Base-by-base conservation (phyloP, 805 yeast species). In the Saturnispora diversa region DNA sequence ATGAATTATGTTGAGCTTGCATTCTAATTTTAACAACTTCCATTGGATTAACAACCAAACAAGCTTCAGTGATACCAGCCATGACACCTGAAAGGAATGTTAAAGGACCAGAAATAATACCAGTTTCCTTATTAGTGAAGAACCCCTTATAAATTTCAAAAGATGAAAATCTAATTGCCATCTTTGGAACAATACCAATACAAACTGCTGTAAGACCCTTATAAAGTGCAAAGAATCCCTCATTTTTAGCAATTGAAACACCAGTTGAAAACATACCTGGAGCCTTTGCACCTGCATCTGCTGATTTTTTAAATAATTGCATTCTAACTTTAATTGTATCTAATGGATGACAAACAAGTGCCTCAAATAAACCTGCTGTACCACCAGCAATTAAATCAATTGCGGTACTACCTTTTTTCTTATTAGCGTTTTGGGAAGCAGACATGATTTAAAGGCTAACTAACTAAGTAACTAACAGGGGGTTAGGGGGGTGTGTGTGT, bases 121-220 rank as follows among this genome's bases (percentile, higher is more conserved):
- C 82, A 40, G 84, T 75, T 38, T 69, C 69, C 37, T 63, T 60
- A 44, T 77, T 74, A 27, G 75, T 73, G 48, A 90, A 70, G 43
- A 76, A 60, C 10, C 78, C 69, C 64, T 94, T 80, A 69, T 82
- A 85, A 55, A 78, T 80, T 65, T 90, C 97, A 60, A 87, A 90
- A 3, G 97, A 84, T 31, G 95, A 82, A 68, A 90, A 90, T 58
- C 98, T 74, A 50, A 90, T 84, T 26, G 96, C 97, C 98, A 90
- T 90, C 61, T 90, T 90, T 43, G 98, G 98, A 39, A 90, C 95
- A 55, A 90, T 90, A 44, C 98, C 98, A 57, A 90, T 84, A 44
- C 87, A 84, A 44, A 90, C 98, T 17, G 98, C 97, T 22, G 97
- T 97, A 39, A 90, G 72, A 42, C 98, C 98, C 61, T 90, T 88